These are phyloP conservation scores for Ramaria sp. DNA, from an alignment of 768 basidiomycete genomes.

Conservation along the genomic window DNA sequence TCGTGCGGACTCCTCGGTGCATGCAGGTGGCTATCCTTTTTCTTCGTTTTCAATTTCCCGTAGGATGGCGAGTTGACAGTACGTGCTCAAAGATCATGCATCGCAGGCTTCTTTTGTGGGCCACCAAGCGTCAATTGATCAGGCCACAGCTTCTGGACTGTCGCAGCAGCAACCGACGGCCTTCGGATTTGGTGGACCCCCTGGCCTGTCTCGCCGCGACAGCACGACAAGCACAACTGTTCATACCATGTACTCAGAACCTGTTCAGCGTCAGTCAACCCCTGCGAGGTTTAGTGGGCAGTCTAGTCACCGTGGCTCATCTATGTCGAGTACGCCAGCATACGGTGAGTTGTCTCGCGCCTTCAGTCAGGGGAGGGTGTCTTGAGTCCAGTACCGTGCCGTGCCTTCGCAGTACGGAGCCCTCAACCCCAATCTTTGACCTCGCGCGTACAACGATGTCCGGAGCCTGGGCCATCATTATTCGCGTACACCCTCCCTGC, in stretches of 20 bases:
- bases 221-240: conserved; percentile 21
- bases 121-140: neutral
- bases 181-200: conserved; percentile 49
- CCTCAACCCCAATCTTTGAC: conserved; percentile 62
- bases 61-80: neutral
- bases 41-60: neutral
- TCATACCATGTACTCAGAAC: conserved; percentile 17
- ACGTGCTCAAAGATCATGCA: conserved; percentile 1
- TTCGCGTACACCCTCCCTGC: conserved; percentile 11
- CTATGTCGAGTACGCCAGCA: conserved; percentile 29
- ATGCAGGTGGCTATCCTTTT: neutral
- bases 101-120: neutral
- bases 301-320: conserved; percentile 19
- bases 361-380: conserved; percentile 63
- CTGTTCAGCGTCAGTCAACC: conserved; percentile 9
- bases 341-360: conserved; percentile 58
- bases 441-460: neutral
- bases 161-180: conserved; percentile 10
- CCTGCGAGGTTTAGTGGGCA: conserved; percentile 14
- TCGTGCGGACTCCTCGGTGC: neutral
- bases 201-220: conserved; percentile 43
- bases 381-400: conserved; percentile 79
- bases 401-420: conserved; percentile 85
- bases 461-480: conserved; percentile 1
- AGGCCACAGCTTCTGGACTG: neutral